Conservation (phyloP, 2,329 filamentous ascomycete species). For the Cladorrhinum sp. region DNA sequence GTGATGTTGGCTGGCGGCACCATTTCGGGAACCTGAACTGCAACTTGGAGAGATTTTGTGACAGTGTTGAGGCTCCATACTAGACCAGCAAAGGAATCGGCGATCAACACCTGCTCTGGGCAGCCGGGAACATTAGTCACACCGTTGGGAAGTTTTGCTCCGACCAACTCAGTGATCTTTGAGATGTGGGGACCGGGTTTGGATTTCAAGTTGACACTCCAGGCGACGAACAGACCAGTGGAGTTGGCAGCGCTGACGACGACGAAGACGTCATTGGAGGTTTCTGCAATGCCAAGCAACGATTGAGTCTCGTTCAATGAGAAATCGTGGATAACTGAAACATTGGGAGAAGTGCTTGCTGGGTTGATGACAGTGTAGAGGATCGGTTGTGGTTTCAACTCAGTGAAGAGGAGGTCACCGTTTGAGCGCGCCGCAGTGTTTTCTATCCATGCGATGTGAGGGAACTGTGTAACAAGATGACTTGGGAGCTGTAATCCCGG, state of each 20-base stretch:
- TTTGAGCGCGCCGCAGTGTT: constrained; percentile 33
- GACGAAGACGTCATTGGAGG: constrained; percentile 20
- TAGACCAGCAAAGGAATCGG: constrained; percentile 28
- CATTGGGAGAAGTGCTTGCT: not conserved
- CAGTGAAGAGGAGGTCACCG: constrained; percentile 33
- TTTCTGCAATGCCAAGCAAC: constrained; percentile 23
- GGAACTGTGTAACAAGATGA: constrained; percentile 17
- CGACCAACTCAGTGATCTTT: constrained; percentile 18
- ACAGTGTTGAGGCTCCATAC: constrained; percentile 29
- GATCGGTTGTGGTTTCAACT: not conserved
- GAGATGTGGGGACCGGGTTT: constrained; percentile 2
- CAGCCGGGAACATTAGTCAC: constrained; percentile 22
- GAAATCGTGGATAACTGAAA: constrained; percentile 14
- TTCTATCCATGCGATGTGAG: constrained; percentile 33
- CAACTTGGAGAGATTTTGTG: constrained; percentile 21
- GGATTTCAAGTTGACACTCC: constrained; percentile 9
- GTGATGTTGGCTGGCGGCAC: constrained; percentile 35
- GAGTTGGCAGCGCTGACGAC: constrained; percentile 14
- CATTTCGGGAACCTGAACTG: constrained; percentile 26
- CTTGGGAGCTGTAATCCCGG: not conserved
- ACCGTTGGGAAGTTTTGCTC: constrained; percentile 25
- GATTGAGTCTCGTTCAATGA: not conserved
- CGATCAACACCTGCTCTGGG: constrained; percentile 19
- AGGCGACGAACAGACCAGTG: constrained; percentile 6
- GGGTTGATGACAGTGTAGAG: constrained; percentile 16